Evolutionary conservation across 2,329 filamentous ascomycete genomes (phyloP).

Genomic region (Beauveria sp.): DNA sequence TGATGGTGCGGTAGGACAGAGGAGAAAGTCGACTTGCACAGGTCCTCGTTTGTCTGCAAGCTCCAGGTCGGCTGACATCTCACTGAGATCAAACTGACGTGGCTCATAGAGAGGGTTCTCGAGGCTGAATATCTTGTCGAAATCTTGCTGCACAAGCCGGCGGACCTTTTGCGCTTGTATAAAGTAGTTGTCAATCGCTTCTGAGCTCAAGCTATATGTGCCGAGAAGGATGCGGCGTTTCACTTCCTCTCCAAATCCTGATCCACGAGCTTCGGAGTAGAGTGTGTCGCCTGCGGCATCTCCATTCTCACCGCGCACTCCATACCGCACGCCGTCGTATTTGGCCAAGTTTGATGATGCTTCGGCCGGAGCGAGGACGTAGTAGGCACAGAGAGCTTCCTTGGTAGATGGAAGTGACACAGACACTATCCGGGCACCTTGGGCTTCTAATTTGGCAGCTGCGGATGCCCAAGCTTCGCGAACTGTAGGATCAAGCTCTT

Average conservation of each 20-base stretch:
- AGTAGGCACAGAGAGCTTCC: constrained; percentile 85
- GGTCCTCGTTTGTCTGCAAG: constrained; percentile 51
- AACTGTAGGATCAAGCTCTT: constrained; percentile 65
- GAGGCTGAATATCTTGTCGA: constrained; percentile 67
- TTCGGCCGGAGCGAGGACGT: constrained; percentile 89
- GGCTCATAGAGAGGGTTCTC: constrained; percentile 58
- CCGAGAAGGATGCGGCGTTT: constrained; percentile 80
- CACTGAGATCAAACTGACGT: constrained; percentile 48
- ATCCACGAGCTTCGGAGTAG: constrained; percentile 67
- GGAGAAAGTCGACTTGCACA: constrained; percentile 69
- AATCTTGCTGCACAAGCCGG: constrained; percentile 76
- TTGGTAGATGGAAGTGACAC: constrained; percentile 78
- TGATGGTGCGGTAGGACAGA: constrained; percentile 81
- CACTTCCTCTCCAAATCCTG: constrained; percentile 77
- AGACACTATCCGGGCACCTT: constrained; percentile 65
- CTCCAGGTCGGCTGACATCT: constrained; percentile 45
- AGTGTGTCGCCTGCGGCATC: constrained; percentile 55
- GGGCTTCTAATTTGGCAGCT: constrained; percentile 48
- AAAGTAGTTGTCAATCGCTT: constrained; percentile 94
- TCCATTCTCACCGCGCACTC: constrained; percentile 44
- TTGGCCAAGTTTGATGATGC: constrained; percentile 93
- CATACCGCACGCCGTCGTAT: constrained; percentile 95
- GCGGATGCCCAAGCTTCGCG: constrained; percentile 60
- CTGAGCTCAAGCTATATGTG: constrained; percentile 80
- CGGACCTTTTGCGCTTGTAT: constrained; percentile 86